phyloP scores from a whole-genome alignment of 257 asterid genomes.

The Cruciata laevipes region DNA sequence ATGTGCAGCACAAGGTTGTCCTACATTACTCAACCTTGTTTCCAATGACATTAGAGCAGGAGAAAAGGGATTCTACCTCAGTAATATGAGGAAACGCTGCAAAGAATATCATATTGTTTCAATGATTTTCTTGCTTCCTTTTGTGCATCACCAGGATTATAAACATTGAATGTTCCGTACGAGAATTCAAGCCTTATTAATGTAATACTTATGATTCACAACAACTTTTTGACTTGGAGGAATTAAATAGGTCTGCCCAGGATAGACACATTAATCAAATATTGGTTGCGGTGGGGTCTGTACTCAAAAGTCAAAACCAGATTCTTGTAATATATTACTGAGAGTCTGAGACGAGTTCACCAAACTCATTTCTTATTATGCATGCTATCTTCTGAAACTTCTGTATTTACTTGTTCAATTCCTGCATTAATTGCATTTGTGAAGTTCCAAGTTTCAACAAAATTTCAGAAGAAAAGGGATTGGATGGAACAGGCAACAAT shows the following conservation, averaged over 20 bases:
- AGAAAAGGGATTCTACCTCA: neutral
- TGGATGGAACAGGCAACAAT: neutral
- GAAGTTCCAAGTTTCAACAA: neutral
- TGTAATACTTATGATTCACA: neutral
- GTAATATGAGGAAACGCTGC: neutral
- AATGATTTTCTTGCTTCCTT: neutral
- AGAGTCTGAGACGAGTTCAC: neutral
- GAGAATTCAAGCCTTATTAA: neutral
- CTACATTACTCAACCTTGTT: neutral
- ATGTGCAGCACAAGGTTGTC: neutral
- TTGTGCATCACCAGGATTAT: neutral
- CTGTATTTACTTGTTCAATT: neutral
- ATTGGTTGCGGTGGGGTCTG: slow-evolving; percentile 2
- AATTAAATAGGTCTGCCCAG: neutral
- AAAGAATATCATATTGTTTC: neutral
- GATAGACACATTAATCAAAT: neutral
- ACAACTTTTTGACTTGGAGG: neutral
- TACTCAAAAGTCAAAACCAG: neutral
- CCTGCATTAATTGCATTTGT: neutral
- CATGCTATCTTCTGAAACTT: neutral
- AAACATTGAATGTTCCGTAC: neutral
- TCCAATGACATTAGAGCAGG: neutral
- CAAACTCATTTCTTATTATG: neutral
- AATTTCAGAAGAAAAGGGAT: neutral
- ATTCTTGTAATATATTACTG: neutral